Conservation (phyloP, 257 asterid genomes). For the Henckelia pumila region DNA sequence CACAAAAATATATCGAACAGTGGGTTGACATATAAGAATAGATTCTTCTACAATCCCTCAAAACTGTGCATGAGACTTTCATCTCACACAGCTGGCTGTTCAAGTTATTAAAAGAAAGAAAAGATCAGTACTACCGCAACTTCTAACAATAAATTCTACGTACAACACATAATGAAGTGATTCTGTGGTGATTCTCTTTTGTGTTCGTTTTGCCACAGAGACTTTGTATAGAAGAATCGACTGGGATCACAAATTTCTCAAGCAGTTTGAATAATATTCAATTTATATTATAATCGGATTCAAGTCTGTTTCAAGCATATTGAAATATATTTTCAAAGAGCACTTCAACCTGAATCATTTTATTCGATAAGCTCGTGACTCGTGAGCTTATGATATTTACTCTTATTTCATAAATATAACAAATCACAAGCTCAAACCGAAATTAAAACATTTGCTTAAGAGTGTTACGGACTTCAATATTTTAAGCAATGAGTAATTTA, state of each 20-base stretch:
- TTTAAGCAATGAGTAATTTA: too few species aligned
- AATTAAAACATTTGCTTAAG: too few species aligned
- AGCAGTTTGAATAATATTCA: not conserved
- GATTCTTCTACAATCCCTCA: not conserved
- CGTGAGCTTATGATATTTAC: too few species aligned
- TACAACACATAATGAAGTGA: not conserved
- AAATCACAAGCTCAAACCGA: too few species aligned
- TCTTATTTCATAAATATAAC: too few species aligned
- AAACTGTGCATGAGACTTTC: not conserved
- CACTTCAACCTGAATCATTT: not conserved
- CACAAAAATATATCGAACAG: not conserved
- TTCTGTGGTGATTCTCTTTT: too few species aligned
- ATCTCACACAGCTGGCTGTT: not conserved
- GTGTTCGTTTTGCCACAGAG: not conserved
- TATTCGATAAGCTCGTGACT: not conserved
- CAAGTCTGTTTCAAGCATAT: not conserved
- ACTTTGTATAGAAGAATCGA: not conserved
- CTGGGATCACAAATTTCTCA: not conserved
- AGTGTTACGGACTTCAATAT: too few species aligned
- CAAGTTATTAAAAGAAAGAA: not conserved
- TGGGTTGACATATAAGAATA: not conserved
- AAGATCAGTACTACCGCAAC: not conserved
- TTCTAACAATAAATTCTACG: not conserved
- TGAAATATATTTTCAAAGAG: not conserved
- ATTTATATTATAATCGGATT: not conserved